phyloP scores from a whole-genome alignment of 441 rosid species.

The Bruguiera hainesii region DNA sequence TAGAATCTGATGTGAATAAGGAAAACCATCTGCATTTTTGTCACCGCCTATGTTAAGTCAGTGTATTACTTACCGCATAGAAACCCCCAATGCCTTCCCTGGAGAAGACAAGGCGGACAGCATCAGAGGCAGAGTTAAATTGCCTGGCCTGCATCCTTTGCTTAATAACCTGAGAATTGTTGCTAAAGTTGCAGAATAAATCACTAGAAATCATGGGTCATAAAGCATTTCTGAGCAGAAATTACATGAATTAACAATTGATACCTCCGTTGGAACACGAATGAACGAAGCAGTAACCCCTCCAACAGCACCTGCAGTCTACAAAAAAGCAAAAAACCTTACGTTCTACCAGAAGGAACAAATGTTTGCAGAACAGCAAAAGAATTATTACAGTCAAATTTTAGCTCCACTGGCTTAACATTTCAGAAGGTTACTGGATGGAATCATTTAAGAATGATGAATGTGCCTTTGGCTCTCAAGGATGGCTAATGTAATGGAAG shows the following conservation, averaged over 20 bases:
- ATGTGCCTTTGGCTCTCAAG: neutral
- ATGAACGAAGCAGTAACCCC: constrained; percentile 95
- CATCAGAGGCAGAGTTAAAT: constrained; percentile 45
- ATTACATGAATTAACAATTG: constrained; percentile 11
- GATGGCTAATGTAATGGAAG: constrained; percentile 12
- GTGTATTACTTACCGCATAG: constrained; percentile 51
- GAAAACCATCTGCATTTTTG: neutral
- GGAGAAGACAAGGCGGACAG: constrained; percentile 41
- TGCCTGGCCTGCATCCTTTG: constrained; percentile 53
- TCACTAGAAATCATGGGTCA: neutral
- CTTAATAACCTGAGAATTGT: constrained; percentile 66
- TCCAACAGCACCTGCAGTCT: constrained; percentile 97
- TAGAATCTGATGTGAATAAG: too few relatives aligned
- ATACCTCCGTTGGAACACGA: constrained; percentile 96
- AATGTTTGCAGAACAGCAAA: constrained; percentile 1
- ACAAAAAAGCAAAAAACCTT: constrained; percentile 28
- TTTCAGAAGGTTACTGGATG: constrained; percentile 7
- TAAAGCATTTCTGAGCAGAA: constrained; percentile 8
- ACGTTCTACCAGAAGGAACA: constrained; percentile 12
- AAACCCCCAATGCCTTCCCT: constrained; percentile 49
- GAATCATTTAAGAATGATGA: neutral
- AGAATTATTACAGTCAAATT: neutral
- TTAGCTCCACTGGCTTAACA: neutral
- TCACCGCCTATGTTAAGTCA: neutral
- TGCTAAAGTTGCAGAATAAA: neutral